Evolutionary conservation across 1,139 yeast species (phyloP).

Genomic region (Zygosaccharomyces sapae): DNA sequence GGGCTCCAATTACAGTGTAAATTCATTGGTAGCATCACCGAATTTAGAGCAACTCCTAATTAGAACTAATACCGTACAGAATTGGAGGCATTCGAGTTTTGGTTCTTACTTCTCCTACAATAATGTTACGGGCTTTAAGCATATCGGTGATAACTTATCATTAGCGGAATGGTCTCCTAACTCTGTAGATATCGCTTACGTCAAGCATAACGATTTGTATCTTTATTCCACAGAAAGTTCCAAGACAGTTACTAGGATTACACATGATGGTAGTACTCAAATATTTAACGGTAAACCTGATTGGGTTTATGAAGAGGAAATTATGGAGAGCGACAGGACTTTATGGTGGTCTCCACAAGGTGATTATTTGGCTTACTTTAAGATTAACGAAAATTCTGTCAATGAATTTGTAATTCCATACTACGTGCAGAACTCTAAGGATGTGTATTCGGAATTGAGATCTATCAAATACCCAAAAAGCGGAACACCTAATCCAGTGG

Average conservation of each 20-base stretch:
- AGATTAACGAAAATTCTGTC: constrained; percentile 72
- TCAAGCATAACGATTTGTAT: constrained; percentile 64
- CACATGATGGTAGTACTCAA: constrained; percentile 59
- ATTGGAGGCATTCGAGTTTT: constrained; percentile 81
- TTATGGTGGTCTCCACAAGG: constrained; percentile 91
- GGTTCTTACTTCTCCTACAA: constrained; percentile 67
- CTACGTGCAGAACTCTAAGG: constrained; percentile 50
- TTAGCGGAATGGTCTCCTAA: constrained; percentile 78
- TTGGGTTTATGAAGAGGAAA: constrained; percentile 98
- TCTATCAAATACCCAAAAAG: constrained; percentile 86
- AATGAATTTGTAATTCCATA: constrained; percentile 68
- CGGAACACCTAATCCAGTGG: constrained; percentile 72
- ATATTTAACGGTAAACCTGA: constrained; percentile 93
- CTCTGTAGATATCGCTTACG: constrained; percentile 64
- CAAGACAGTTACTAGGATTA: constrained; percentile 25
- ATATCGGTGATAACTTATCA: constrained; percentile 37
- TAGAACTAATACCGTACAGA: constrained; percentile 52
- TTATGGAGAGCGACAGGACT: constrained; percentile 60
- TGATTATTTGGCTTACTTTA: constrained; percentile 56
- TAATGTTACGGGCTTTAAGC: constrained; percentile 35
- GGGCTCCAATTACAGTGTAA: constrained; percentile 45
- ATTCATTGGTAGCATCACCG: constrained; percentile 58
- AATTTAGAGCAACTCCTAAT: constrained; percentile 55
- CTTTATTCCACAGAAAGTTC: constrained; percentile 43
- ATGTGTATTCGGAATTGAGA: constrained; percentile 63